Evolutionary conservation across 2,329 filamentous ascomycete species (phyloP).

Genomic region (Neofusicoccum umdonicola): DNA sequence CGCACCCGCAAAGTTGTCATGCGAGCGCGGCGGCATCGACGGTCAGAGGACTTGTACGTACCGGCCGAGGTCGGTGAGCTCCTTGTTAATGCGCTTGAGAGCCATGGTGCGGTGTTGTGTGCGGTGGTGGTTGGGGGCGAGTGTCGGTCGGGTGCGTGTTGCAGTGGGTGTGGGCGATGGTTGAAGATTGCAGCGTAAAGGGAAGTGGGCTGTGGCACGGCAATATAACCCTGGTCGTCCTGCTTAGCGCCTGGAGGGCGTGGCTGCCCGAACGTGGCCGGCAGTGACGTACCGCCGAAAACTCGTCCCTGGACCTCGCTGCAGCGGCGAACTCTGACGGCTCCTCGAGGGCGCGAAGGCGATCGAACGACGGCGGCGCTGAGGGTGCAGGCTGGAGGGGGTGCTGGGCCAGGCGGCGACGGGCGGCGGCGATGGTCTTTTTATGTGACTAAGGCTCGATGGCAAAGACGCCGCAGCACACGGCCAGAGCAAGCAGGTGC

Average conservation of each 20-base stretch:
- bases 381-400: background rate
- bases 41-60: constrained; percentile 42
- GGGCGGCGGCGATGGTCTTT: constrained; percentile 3
- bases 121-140: constrained; percentile 17
- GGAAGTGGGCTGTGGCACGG: constrained; percentile 19
- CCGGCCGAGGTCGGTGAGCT: constrained; percentile 86
- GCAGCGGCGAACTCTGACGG: background rate
- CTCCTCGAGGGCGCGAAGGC: background rate
- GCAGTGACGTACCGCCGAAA: constrained; percentile 16
- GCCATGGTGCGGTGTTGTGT: constrained; percentile 59
- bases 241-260: constrained; percentile 14
- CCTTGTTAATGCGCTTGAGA: constrained; percentile 93
- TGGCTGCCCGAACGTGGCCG: constrained; percentile 18
- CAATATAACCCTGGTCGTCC: constrained; percentile 15
- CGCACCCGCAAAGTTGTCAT: constrained; percentile 35
- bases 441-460: constrained; percentile 2
- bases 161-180: constrained; percentile 14
- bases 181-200: constrained; percentile 18
- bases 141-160: constrained; percentile 4
- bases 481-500: constrained; percentile 11
- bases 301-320: background rate
- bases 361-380: background rate
- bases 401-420: background rate
- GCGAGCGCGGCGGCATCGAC: constrained; percentile 31
- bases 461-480: constrained; percentile 4